phyloP scores from a whole-genome alignment of 768 basidiomycete species.

The Holtermanniella nyarrowii region DNA sequence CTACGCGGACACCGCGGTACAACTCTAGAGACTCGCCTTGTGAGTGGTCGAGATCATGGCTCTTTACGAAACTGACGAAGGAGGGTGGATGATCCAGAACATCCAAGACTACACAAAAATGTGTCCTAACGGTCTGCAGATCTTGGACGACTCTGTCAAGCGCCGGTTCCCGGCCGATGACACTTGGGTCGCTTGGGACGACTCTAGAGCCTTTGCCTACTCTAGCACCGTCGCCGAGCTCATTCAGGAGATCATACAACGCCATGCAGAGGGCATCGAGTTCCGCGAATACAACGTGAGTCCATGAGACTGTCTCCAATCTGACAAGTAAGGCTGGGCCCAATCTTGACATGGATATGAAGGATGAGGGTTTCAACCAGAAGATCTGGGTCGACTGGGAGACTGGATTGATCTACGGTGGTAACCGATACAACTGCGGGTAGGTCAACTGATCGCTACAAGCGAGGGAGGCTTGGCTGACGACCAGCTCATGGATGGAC shows the following conservation, averaged over 20 bases:
- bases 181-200: slow-evolving; percentile 86
- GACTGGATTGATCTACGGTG: slow-evolving; percentile 81
- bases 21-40: slow-evolving; percentile 97
- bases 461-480: not conserved
- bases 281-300: slow-evolving; percentile 79
- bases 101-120: slow-evolving; percentile 84
- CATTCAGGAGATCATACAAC: slow-evolving; percentile 89
- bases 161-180: slow-evolving; percentile 94
- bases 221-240: slow-evolving; percentile 82
- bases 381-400: slow-evolving; percentile 91
- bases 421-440: slow-evolving; percentile 50
- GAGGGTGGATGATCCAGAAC: slow-evolving; percentile 90
- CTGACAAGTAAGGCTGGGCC: slow-evolving; percentile 56
- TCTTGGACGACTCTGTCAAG: slow-evolving; percentile 70
- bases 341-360: slow-evolving; percentile 97
- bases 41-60: slow-evolving; percentile 6
- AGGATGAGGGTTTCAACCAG: slow-evolving; percentile 81
- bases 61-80: not conserved
- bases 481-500: slow-evolving; percentile 47
- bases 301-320: not conserved
- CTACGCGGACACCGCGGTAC: slow-evolving; percentile 69
- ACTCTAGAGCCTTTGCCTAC: slow-evolving; percentile 67
- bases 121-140: slow-evolving; percentile 71
- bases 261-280: slow-evolving; percentile 80
- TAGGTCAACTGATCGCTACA: slow-evolving; percentile 10